Percentiles rank a stretch among this genome's conserved stretches.
Evolutionary conservation across 345 rosid genomes (phyloP).

Genomic region (Toxicodendron radicans): DNA sequence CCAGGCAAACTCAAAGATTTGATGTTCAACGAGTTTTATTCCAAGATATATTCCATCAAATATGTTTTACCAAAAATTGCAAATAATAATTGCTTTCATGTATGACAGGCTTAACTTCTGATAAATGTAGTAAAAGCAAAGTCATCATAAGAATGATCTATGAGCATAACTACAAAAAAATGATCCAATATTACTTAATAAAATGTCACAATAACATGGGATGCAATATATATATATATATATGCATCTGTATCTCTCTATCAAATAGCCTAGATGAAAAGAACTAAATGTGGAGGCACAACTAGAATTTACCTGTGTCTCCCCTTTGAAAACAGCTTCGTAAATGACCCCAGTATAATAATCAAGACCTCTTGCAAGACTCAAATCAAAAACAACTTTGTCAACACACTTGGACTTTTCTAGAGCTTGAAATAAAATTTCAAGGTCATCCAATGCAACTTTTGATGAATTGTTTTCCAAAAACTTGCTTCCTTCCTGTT

Average conservation of each 20-base stretch:
- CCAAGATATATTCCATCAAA: not conserved
- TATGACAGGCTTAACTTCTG: not conserved
- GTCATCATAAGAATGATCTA: not conserved
- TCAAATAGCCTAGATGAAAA: not conserved
- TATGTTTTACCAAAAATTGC: not conserved
- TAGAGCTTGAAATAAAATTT: slow-evolving; percentile 78
- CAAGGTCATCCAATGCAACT: slow-evolving; percentile 72
- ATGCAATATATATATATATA: not conserved
- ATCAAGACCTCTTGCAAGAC: slow-evolving; percentile 98
- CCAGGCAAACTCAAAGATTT: not conserved
- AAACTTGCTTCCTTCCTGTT: slow-evolving; percentile 56
- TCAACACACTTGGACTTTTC: slow-evolving; percentile 69
- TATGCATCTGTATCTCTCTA: no score
- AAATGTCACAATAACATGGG: not conserved
- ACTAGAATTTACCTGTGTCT: slow-evolving; percentile 56
- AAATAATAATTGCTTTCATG: not conserved
- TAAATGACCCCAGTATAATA: slow-evolving; percentile 93
- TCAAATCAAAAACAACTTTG: slow-evolving; percentile 88
- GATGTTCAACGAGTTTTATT: not conserved
- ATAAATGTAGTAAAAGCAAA: not conserved
- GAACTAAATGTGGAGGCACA: not conserved
- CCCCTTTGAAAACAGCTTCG: slow-evolving; percentile 85
- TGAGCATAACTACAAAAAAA: no score
- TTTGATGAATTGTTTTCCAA: slow-evolving; percentile 56
- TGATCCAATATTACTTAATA: not conserved